Evolutionary conservation across 345 rosid genomes (phyloP).

Genomic region (Linum trigynum): DNA sequence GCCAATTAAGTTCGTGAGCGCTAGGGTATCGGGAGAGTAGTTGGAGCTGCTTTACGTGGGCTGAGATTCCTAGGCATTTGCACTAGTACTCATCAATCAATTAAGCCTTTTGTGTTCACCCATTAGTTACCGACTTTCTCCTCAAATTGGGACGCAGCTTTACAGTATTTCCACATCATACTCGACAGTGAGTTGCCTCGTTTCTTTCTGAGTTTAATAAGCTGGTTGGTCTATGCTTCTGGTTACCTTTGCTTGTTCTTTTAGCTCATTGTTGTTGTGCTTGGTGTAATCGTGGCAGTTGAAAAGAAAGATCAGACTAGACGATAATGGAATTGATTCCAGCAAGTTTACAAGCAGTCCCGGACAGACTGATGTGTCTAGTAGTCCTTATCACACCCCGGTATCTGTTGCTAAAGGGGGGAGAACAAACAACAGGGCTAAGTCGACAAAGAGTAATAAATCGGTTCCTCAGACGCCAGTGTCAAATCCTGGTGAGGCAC

Average conservation of each 20-base stretch:
- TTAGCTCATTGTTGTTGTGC: background rate
- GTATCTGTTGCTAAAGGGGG: slow-evolving; percentile 55
- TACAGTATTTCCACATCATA: background rate
- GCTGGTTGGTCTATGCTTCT: too few relatives aligned
- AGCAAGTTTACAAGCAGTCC: slow-evolving; percentile 38
- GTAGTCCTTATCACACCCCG: slow-evolving; percentile 62
- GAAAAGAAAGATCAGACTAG: slow-evolving; percentile 43
- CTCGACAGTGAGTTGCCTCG: background rate
- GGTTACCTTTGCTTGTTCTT: background rate
- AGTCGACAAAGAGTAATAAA: slow-evolving; percentile 45
- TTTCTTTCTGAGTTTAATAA: background rate
- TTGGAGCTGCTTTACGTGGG: background rate
- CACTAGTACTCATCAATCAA: too few relatives aligned
- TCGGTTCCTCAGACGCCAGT: slow-evolving; percentile 62
- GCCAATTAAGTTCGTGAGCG: background rate
- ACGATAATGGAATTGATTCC: slow-evolving; percentile 34
- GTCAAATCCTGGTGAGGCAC: slow-evolving; percentile 54
- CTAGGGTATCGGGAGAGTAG: background rate
- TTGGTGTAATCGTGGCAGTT: slow-evolving; percentile 27
- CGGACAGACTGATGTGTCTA: slow-evolving; percentile 30
- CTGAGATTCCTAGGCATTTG: background rate
- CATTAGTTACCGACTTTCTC: background rate
- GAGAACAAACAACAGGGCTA: slow-evolving; percentile 46
- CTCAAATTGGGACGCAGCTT: background rate
- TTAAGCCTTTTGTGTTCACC: background rate